Evolutionary conservation across 768 basidiomycete species (phyloP), one percentile per base, ranked within the genome.

Genomic region (Rubroboletus satanas): DNA sequence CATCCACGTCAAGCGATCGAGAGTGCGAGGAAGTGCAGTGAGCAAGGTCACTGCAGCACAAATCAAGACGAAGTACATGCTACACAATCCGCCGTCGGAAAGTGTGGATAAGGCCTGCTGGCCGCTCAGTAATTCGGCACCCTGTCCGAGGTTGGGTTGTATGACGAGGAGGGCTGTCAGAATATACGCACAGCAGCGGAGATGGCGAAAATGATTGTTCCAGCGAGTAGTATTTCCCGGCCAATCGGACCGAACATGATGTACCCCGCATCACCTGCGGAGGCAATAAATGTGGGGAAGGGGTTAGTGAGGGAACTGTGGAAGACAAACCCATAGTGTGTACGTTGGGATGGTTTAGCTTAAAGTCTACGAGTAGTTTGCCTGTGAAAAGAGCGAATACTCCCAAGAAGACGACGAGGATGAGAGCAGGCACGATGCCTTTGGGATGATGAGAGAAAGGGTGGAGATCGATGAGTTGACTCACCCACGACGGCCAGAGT

Each of bases 41-140:
- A 57, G 44, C 14, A 48, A 49, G n/a, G 28, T 7, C 36, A 56
- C 10, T 15, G 64, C 66, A 7, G 78, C 65, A 60, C 81, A 80
- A 21, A 83, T 81, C 7, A 77, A 62, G 14, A 78, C 71, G 5
- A 79, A 67, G 29, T 73, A 71, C 38, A 77, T 75, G 14, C 75
- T 65, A 54, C 81, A 83, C 7, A 82, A 62, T 4, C 78, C 75
- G 21, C 79, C 69, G 62, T 81, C 67, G 4, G 79, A 81, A 10
- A 83, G 70, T 2, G 69, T 69, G 1, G 78, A 73, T 41, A 83
- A 64, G 14, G 81, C 80, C 62, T 77, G 78, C 58, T 82, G 80
- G 6, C 81, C 81, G 8, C 79, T 79, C 2, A 81, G 65, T 11
- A 82, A 21, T 18, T 26, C 11, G 21, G 52, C 15, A 39, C 52